phyloP scores from a whole-genome alignment of 225 moss, liverwort and hornwort species.

The Straminergon stramineum region DNA sequence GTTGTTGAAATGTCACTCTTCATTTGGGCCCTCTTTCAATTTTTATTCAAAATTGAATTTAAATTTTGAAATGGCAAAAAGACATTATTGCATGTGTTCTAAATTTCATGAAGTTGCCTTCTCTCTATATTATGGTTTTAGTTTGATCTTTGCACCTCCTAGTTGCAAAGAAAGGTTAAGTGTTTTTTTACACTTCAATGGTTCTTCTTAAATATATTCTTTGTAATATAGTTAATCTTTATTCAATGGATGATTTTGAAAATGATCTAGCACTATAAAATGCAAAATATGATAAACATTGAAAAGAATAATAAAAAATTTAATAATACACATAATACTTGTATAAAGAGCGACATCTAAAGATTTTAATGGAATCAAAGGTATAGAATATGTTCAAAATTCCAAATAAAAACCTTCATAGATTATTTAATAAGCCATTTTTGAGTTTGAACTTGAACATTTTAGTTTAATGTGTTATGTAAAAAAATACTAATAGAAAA shows the following conservation, averaged over 20 bases:
- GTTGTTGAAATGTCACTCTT: fast-evolving
- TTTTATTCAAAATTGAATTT: background rate
- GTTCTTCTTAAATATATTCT: background rate
- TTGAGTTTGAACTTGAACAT: background rate
- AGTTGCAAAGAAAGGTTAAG: fast-evolving
- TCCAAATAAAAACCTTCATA: background rate
- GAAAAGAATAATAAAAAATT: background rate
- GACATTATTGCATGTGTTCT: too few relatives aligned
- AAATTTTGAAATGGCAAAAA: background rate
- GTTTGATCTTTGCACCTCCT: background rate
- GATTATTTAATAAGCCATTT: background rate
- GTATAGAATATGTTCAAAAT: background rate
- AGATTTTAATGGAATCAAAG: background rate
- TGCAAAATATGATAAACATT: background rate
- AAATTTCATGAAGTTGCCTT: background rate
- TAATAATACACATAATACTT: background rate
- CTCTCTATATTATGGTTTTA: background rate
- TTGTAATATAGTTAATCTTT: background rate
- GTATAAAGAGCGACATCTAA: background rate
- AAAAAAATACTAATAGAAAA: too few relatives aligned
- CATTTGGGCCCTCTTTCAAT: background rate
- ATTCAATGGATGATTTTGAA: background rate
- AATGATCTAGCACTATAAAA: background rate
- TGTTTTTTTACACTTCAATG: background rate
- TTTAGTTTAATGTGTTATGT: too few relatives aligned